Evolutionary conservation across 2,329 filamentous ascomycete species (phyloP).

Genomic region (Pseudogymnoascus sp.): DNA sequence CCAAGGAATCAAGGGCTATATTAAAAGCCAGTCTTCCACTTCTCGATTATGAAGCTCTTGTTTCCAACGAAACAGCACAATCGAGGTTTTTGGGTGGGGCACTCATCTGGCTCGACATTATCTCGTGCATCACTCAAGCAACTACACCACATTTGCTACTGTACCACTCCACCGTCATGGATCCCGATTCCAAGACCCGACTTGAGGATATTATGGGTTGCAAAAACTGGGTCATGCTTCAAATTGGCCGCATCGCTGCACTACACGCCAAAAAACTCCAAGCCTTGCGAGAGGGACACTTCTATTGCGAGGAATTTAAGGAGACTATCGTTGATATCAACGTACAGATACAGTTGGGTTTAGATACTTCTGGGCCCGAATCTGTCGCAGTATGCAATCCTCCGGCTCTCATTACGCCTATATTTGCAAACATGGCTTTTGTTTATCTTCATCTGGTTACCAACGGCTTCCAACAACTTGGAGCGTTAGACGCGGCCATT

Average conservation of each 20-base stretch:
- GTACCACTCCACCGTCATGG: constrained; percentile 35
- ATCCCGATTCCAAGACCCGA: constrained; percentile 28
- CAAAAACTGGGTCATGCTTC: constrained; percentile 47
- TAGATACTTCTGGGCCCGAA: constrained; percentile 14
- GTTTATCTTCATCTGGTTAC: constrained; percentile 24
- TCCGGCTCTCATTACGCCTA: constrained; percentile 17
- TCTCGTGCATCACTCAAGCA: constrained; percentile 40
- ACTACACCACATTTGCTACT: constrained; percentile 33
- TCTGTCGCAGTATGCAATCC: constrained; percentile 8
- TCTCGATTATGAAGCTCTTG: constrained; percentile 22
- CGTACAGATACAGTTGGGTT: constrained; percentile 17
- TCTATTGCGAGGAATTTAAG: constrained; percentile 14
- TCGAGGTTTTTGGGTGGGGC: constrained; percentile 39
- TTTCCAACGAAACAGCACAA: constrained; percentile 36
- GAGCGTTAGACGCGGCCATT: constrained; percentile 14
- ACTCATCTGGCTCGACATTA: constrained; percentile 42
- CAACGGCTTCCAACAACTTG: constrained; percentile 16
- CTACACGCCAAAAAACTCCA: constrained; percentile 49
- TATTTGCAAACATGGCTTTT: constrained; percentile 20
- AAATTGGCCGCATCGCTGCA: constrained; percentile 45
- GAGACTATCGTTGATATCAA: constrained; percentile 16
- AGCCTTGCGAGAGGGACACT: constrained; percentile 26
- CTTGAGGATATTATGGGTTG: constrained; percentile 46
- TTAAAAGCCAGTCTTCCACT: constrained; percentile 11
- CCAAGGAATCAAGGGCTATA: constrained; percentile 10